Evolutionary conservation across 805 yeast genomes (phyloP).

Genomic region (Kodamaea restingae): DNA sequence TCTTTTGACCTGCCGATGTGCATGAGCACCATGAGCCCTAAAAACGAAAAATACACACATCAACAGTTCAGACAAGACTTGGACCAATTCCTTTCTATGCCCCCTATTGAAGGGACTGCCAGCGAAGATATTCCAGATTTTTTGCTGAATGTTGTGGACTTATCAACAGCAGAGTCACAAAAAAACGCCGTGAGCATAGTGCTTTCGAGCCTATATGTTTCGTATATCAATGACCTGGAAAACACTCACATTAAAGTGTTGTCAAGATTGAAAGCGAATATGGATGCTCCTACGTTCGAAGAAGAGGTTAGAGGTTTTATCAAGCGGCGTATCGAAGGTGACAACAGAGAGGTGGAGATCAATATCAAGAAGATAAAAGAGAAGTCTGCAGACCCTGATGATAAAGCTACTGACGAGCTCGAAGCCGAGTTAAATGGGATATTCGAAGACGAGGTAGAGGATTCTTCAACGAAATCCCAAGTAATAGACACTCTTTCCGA

Average conservation of each 20-base stretch:
- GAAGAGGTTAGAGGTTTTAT: slow-evolving; percentile 10
- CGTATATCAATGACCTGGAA: slow-evolving; percentile 13
- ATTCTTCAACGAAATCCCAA: not conserved
- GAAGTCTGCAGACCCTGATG: not conserved
- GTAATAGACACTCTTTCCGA: not conserved
- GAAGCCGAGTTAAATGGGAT: slow-evolving; percentile 2
- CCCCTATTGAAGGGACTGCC: slow-evolving; percentile 13
- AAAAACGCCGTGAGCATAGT: slow-evolving; percentile 5
- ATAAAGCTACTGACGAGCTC: not conserved
- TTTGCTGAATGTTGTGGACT: slow-evolving; percentile 10
- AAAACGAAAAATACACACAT: slow-evolving; percentile 18
- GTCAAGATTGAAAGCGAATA: slow-evolving; percentile 8
- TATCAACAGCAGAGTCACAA: slow-evolving; percentile 2
- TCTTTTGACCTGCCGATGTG: slow-evolving; percentile 33
- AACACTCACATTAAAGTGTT: slow-evolving; percentile 15
- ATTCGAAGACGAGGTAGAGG: not conserved
- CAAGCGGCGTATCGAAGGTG: not conserved
- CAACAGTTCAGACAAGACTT: slow-evolving; percentile 28
- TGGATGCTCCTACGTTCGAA: slow-evolving; percentile 8
- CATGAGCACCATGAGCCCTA: slow-evolving; percentile 19
- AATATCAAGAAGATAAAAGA: not conserved
- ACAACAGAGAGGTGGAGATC: not conserved
- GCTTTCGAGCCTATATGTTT: slow-evolving; percentile 7
- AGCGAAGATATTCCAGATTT: slow-evolving; percentile 13
- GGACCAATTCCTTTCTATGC: slow-evolving; percentile 15